Evolutionary conservation across 495 filamentous ascomycete species (phyloP), one percentile per base, ranked within the genome.

Genomic region (Emericellopsis terricola): DNA sequence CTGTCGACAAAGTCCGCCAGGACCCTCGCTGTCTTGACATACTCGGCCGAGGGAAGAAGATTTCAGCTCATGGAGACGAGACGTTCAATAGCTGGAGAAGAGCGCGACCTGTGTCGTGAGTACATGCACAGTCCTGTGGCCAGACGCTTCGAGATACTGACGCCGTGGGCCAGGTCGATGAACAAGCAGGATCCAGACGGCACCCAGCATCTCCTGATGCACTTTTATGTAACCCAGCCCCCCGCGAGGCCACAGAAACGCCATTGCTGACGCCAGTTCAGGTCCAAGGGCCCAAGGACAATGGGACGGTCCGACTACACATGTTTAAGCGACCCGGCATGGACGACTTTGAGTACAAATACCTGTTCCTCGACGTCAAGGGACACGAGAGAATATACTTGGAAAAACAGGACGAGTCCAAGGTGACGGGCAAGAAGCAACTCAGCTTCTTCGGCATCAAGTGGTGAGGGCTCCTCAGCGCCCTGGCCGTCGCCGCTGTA

Each of bases 21-120:
- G 80, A 92, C 47, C 47, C 68, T 10, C 56, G 68, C 28, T 87
- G 78, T 46, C 61, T 68, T 18, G 68, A 72, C 37, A 47, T 94
- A n/a, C 66, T 97, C 9, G 89, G 86, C 14, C 65, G 72, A 19
- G 63, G 66, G 13, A 72, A 72, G 33, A 68, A 84, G 44, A 91
- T 94, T 31, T 68, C 62, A 29, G 83, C 85, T 3, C 81, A 75
- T 56, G 89, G 89, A 15, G 87, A 94, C 43, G 71, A 77, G 39
- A 87, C 79, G 13, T 60, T 54, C 47, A 89, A 76, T 42, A 73
- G 76, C 42, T 94, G 89, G 89, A 65, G 79, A 15, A 60, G 82
- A 41, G 85, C 83, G 38, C 65, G 87, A 37, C 81, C 81, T 23
- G 79, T 96, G 46, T 73, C 81, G 73, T 87, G 62, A 49, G 73